Evolutionary conservation across 495 filamentous ascomycete genomes (phyloP).

Genomic region (Jackrogersella multiformis): DNA sequence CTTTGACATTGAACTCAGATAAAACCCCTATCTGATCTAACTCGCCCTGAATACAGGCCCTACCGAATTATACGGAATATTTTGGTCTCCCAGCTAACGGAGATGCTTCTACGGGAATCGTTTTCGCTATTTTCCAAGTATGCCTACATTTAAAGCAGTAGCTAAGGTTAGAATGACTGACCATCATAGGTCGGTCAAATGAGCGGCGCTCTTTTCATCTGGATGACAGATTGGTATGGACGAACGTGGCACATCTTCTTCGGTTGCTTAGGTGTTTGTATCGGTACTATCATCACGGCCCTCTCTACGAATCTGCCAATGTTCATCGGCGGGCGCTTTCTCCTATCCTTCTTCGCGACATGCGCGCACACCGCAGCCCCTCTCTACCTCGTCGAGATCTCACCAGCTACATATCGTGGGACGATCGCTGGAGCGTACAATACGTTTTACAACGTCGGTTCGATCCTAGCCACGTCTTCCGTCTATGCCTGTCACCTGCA

Average conservation of each 20-base stretch:
- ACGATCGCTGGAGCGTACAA: slow-evolving; percentile 64
- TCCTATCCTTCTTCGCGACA: slow-evolving; percentile 77
- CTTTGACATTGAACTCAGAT: background rate
- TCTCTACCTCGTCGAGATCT: slow-evolving; percentile 77
- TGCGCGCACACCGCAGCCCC: slow-evolving; percentile 75
- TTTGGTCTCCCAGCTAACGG: slow-evolving; percentile 39
- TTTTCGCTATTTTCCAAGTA: slow-evolving; percentile 50
- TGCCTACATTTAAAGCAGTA: background rate
- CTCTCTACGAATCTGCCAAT: slow-evolving; percentile 45
- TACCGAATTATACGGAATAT: slow-evolving; percentile 45
- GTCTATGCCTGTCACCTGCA: slow-evolving; percentile 53
- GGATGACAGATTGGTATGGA: slow-evolving; percentile 52
- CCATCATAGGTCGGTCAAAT: slow-evolving; percentile 41
- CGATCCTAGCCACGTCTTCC: slow-evolving; percentile 57
- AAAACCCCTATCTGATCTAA: background rate
- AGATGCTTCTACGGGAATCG: slow-evolving; percentile 45
- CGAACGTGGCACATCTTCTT: slow-evolving; percentile 61
- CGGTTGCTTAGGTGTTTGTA: slow-evolving; percentile 70
- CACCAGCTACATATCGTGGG: slow-evolving; percentile 75
- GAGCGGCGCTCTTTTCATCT: slow-evolving; percentile 43
- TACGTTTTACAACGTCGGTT: slow-evolving; percentile 66
- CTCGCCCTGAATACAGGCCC: slow-evolving; percentile 22
- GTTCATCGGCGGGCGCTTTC: slow-evolving; percentile 80
- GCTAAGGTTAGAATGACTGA: background rate
- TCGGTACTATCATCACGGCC: slow-evolving; percentile 62